Conservation (phyloP, 805 yeast species). For the Yarrowia sp. region DNA sequence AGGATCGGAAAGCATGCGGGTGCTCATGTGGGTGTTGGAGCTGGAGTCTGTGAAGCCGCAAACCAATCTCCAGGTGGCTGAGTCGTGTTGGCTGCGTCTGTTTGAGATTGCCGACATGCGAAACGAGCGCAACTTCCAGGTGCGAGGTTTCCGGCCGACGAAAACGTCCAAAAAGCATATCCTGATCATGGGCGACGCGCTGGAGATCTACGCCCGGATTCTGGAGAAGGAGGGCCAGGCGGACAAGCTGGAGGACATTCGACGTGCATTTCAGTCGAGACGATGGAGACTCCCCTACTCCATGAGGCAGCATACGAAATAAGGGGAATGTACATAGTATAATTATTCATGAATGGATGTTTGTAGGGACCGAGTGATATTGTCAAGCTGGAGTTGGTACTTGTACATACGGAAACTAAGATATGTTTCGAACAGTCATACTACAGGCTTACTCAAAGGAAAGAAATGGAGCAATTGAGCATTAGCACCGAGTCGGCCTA, state of each 20-base stretch:
- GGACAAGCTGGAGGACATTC: background rate
- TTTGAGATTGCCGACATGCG: background rate
- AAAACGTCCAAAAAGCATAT: background rate
- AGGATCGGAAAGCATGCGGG: slow-evolving; percentile 11
- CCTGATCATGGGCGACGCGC: slow-evolving; percentile 9
- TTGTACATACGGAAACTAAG: too few relatives aligned
- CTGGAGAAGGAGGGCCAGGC: background rate
- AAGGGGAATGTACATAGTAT: background rate
- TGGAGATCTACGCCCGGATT: background rate
- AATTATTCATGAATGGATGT: too few relatives aligned
- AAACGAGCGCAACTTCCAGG: background rate
- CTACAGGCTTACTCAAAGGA: too few relatives aligned
- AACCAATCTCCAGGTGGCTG: background rate
- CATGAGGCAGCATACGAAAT: background rate
- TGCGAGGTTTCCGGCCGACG: background rate
- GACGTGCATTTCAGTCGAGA: background rate
- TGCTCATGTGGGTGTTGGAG: background rate
- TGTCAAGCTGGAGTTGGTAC: too few relatives aligned
- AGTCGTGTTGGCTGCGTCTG: background rate
- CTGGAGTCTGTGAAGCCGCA: background rate
- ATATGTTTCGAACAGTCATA: too few relatives aligned
- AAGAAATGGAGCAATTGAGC: too few relatives aligned
- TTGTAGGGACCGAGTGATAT: too few relatives aligned
- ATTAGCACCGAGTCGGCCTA: too few relatives aligned
- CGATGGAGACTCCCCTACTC: slow-evolving; percentile 15